Evolutionary conservation across 2,329 filamentous ascomycete species (phyloP).

Genomic region (Scortechinia acanthostroma): DNA sequence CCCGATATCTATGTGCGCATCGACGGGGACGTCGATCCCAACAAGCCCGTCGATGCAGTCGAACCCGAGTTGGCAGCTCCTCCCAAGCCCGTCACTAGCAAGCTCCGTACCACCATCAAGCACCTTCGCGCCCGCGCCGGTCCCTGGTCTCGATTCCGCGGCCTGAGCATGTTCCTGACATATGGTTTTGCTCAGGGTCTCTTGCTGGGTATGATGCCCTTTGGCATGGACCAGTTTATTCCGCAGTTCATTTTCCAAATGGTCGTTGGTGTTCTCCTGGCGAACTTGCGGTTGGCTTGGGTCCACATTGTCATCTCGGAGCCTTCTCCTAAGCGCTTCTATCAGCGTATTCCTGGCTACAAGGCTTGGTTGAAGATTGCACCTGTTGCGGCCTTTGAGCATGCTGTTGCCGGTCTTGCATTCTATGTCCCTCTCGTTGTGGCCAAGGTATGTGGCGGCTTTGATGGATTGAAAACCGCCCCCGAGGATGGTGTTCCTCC

Average conservation of each 20-base stretch:
- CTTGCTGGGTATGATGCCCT: conserved; percentile 14
- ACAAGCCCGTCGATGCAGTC: conserved; percentile 21
- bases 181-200: conserved; percentile 15
- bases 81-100: conserved; percentile 49
- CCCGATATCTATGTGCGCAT: conserved; percentile 15
- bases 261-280: conserved; percentile 36
- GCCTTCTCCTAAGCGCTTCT: conserved; percentile 40
- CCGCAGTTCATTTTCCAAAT: conserved; percentile 30
- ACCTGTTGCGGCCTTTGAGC: conserved; percentile 41
- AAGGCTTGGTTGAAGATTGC: conserved; percentile 38
- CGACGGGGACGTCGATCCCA: conserved; percentile 14
- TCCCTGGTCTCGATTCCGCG: conserved; percentile 39
- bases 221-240: conserved; percentile 13
- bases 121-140: conserved; percentile 44
- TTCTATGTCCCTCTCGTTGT: conserved; percentile 12
- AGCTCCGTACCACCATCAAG: conserved; percentile 41
- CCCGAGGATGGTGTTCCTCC: neutral
- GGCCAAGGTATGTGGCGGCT: neutral
- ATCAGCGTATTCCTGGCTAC: conserved; percentile 38
- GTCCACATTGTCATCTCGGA: conserved; percentile 55
- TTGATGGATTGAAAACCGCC: neutral
- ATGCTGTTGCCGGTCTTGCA: conserved; percentile 31
- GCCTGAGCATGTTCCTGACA: conserved; percentile 32
- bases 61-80: conserved; percentile 29
- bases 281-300: conserved; percentile 48